These are phyloP conservation scores for Volvariella surrecta DNA, from an alignment of 1,284 basidiomycete genomes.

Conservation along the genomic window DNA sequence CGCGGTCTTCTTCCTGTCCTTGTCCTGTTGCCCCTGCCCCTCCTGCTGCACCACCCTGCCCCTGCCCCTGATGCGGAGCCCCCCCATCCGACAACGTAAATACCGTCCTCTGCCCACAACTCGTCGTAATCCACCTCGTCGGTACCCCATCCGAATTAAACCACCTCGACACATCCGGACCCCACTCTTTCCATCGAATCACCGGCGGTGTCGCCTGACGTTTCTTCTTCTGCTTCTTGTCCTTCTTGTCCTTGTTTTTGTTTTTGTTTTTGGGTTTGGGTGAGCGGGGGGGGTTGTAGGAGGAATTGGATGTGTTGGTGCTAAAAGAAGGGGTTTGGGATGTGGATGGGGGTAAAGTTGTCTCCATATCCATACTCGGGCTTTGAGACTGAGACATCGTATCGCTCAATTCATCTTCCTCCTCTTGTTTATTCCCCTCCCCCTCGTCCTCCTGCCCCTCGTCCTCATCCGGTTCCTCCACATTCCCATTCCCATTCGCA, in stretches of 20 bases:
- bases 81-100: slow-evolving; percentile 6
- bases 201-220: slow-evolving; percentile 3
- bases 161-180: slow-evolving; percentile 31
- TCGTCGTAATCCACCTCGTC: slow-evolving; percentile 40
- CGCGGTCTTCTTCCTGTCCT: neutral
- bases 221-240: slow-evolving; percentile 25
- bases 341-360: neutral
- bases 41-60: slow-evolving; percentile 6
- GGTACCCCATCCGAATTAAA: slow-evolving; percentile 26
- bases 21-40: slow-evolving; percentile 6
- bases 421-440: neutral
- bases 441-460: neutral
- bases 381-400: neutral
- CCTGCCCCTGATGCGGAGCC: slow-evolving; percentile 13
- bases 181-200: slow-evolving; percentile 35
- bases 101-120: slow-evolving; percentile 35
- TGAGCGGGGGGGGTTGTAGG: neutral
- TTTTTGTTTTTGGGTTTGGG: slow-evolving; percentile 14
- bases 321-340: neutral
- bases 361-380: neutral
- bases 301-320: neutral
- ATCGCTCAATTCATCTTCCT: neutral
- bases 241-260: slow-evolving; percentile 30
- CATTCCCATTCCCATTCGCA: neutral
- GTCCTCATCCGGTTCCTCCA: neutral